phyloP scores from a whole-genome alignment of 495 filamentous ascomycete species.

The Lophiotrema nucula region DNA sequence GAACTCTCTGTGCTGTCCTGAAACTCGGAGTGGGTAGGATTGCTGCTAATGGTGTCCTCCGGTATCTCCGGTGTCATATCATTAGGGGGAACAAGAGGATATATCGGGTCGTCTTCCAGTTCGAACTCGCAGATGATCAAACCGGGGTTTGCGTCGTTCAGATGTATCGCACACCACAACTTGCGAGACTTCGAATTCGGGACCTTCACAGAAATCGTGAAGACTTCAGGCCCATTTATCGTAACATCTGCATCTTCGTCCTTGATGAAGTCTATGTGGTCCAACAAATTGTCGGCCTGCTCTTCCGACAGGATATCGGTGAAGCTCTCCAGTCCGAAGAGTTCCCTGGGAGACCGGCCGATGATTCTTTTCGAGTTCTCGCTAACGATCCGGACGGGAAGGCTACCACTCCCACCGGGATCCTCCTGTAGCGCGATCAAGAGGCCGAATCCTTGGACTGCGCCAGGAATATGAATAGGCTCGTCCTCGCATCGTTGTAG shows the following conservation, averaged over 20 bases:
- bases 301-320: conserved; percentile 79
- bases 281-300: conserved; percentile 75
- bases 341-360: conserved; percentile 72
- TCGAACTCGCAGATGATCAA: conserved; percentile 91
- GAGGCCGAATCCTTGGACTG: conserved; percentile 82
- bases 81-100: conserved; percentile 63
- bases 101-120: conserved; percentile 71
- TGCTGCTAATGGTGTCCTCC: conserved; percentile 68
- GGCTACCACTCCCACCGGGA: conserved; percentile 60
- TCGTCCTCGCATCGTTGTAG: conserved; percentile 88
- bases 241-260: conserved; percentile 72
- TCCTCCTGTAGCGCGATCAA: conserved; percentile 76
- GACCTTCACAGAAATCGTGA: conserved; percentile 66
- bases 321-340: conserved; percentile 75
- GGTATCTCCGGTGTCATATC: conserved; percentile 59
- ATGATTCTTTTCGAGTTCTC: conserved; percentile 79
- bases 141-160: conserved; percentile 61
- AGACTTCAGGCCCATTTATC: conserved; percentile 81
- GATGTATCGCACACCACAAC: conserved; percentile 88
- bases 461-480: conserved; percentile 87
- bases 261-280: conserved; percentile 84
- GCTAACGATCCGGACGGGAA: conserved; percentile 76
- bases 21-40: conserved; percentile 70
- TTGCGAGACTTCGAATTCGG: conserved; percentile 57
- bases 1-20: conserved; percentile 68